Evolutionary conservation across 1,284 basidiomycete species (phyloP), one percentile per base, ranked within the genome.

Genomic region (Termitomyces sp.): DNA sequence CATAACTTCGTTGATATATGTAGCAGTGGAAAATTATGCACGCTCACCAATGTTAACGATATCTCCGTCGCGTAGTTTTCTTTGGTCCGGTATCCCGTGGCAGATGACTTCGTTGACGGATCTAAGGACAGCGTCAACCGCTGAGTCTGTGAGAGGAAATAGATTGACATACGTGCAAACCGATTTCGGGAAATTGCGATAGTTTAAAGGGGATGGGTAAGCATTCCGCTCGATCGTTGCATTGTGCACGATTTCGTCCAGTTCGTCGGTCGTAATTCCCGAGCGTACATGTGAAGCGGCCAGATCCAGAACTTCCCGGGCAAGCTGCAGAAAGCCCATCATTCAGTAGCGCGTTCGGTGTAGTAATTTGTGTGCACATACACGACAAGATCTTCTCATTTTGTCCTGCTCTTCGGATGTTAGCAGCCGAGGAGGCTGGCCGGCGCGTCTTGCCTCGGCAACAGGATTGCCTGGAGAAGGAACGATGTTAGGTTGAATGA

Each of bases 91-190:
- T 61, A 98, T 97, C 53, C 93, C 93, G 70, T 99, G 97, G 70
- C 97, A 99, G 65, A 99, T 96, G 54, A 87, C 88, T 71, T 99
- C 97, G 72, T 99, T 99, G 41, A 99, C 76, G 28, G 92, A 94
- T 31, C 90, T 90, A 62, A 43, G 34, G 45, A 52, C 8, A n/a
- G 15, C 2, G 10, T 48, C 12, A 9, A 4, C 17, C 7, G 34
- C 31, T 45, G 55, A 48, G 12, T 26, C 45, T 24, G 47, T 28
- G 51, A 56, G 30, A 33, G 15, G 15, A 40, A 17, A 36, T 12
- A n/a, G 15, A 17, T 3, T 6, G 8, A 81, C 90, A 66, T 73
- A 91, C 85, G 90, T 96, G 87, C 97, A 99, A 46, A 98, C 85
- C 43, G 93, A 97, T 77, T 98, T 98, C 26, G 96, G 96, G 70